Evolutionary conservation across 2,329 filamentous ascomycete genomes (phyloP).

Genomic region (Madurella mycetomatis): DNA sequence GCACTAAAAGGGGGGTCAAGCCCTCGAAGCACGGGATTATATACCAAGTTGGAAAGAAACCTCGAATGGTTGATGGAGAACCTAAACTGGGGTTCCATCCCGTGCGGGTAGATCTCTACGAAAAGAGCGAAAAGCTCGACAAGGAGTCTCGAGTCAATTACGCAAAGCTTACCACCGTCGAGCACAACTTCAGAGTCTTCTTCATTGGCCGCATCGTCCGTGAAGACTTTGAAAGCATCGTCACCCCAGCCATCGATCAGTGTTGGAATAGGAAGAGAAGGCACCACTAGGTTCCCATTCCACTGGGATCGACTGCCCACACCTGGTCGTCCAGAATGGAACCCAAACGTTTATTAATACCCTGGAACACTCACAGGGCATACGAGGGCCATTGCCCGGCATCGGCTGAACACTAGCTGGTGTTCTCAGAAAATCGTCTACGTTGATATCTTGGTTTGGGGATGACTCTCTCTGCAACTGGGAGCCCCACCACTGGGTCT

Average conservation of each 20-base stretch:
- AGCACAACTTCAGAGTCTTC: slow-evolving; percentile 55
- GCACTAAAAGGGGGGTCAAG: slow-evolving; percentile 50
- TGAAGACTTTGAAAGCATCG: slow-evolving; percentile 37
- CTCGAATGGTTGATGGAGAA: slow-evolving; percentile 38
- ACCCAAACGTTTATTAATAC: not conserved
- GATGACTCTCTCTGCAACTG: not conserved
- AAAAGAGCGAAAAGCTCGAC: slow-evolving; percentile 41
- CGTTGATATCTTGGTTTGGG: slow-evolving; percentile 2
- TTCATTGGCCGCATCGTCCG: slow-evolving; percentile 48
- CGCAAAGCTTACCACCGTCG: slow-evolving; percentile 51
- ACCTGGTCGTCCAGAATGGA: not conserved
- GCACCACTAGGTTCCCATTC: not conserved
- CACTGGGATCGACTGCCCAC: not conserved
- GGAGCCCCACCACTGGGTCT: not conserved
- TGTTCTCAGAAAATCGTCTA: slow-evolving; percentile 7
- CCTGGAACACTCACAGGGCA: not conserved
- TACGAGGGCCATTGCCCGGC: not conserved
- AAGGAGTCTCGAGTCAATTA: slow-evolving; percentile 55
- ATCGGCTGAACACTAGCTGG: slow-evolving; percentile 11
- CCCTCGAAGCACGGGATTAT: slow-evolving; percentile 52
- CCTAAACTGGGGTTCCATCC: slow-evolving; percentile 45
- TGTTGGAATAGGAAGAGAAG: slow-evolving; percentile 47
- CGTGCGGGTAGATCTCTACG: slow-evolving; percentile 40
- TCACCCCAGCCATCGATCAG: slow-evolving; percentile 43
- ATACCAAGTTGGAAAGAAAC: slow-evolving; percentile 34